Evolutionary conservation across 495 filamentous ascomycete species (phyloP).

Genomic region (Penicillium macrosclerotiorum): DNA sequence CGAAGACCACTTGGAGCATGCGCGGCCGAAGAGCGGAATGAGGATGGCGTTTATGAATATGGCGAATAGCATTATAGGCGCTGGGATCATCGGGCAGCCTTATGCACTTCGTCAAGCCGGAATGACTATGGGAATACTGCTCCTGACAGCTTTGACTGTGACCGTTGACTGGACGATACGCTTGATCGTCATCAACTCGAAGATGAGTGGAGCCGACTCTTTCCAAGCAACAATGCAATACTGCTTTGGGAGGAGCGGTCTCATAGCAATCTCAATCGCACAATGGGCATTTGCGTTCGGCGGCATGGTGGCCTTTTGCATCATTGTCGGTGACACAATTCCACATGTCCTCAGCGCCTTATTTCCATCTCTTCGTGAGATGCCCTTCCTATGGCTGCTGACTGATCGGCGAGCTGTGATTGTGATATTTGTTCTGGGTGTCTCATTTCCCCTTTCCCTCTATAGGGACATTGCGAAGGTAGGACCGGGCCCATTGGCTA

Average conservation of each 20-base stretch:
- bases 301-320: slow-evolving; percentile 96
- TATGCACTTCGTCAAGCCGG: slow-evolving; percentile 93
- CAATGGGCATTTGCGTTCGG: slow-evolving; percentile 99
- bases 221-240: slow-evolving; percentile 94
- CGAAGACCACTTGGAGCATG: slow-evolving; percentile 58
- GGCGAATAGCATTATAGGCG: slow-evolving; percentile 97
- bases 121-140: slow-evolving; percentile 70
- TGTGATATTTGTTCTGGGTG: slow-evolving; percentile 73
- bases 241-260: slow-evolving; percentile 84
- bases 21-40: slow-evolving; percentile 65
- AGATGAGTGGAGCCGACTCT: slow-evolving; percentile 83
- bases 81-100: slow-evolving; percentile 95
- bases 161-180: slow-evolving; percentile 95
- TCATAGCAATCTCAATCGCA: slow-evolving; percentile 84
- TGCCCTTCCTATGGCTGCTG: slow-evolving; percentile 75
- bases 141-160: slow-evolving; percentile 76
- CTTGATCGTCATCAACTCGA: slow-evolving; percentile 92
- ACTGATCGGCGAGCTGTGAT: slow-evolving; percentile 81
- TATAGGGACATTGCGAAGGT: slow-evolving; percentile 98
- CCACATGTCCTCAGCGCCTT: slow-evolving; percentile 81
- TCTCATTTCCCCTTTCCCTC: slow-evolving; percentile 89
- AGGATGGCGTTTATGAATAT: slow-evolving; percentile 92
- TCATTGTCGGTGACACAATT: slow-evolving; percentile 95
- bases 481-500: slow-evolving; percentile 12
- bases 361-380: slow-evolving; percentile 71